Percentiles rank a stretch among this genome's conserved stretches.
Conservation (phyloP, 1,139 yeast species). For the Pneumocystis carinii region DNA sequence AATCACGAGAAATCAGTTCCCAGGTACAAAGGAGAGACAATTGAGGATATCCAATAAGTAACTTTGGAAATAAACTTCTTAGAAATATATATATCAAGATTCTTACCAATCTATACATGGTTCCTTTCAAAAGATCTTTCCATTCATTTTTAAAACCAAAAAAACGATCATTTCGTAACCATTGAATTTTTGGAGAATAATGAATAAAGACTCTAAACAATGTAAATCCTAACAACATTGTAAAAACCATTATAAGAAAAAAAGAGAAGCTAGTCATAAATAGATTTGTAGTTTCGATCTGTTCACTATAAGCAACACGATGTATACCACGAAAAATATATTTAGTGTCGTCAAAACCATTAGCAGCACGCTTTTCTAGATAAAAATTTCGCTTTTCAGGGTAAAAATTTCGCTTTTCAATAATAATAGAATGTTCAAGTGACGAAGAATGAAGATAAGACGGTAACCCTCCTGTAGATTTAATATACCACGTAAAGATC, state of each 20-base stretch:
- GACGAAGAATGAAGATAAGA: conserved; percentile 28
- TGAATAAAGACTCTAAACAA: conserved; percentile 51
- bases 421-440: conserved; percentile 16
- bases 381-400: conserved; percentile 8
- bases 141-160: conserved; percentile 67
- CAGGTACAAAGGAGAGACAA: conserved; percentile 67
- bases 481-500: conserved; percentile 87
- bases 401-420: conserved; percentile 15
- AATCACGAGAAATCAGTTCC: conserved; percentile 74
- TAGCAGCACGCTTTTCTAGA: neutral
- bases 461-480: conserved; percentile 85
- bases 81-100: conserved; percentile 20
- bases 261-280: conserved; percentile 79
- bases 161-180: conserved; percentile 37
- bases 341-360: conserved; percentile 72
- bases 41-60: conserved; percentile 39
- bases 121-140: conserved; percentile 71
- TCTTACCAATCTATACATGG: conserved; percentile 58
- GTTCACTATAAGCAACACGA: conserved; percentile 73
- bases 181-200: conserved; percentile 44
- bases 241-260: conserved; percentile 60
- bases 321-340: conserved; percentile 87
- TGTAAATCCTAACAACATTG: conserved; percentile 49
- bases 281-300: conserved; percentile 69
- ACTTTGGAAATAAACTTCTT: neutral